Evolutionary conservation across 2,329 filamentous ascomycete genomes (phyloP).

Genomic region (Ceratocystiopsis brevicomis): DNA sequence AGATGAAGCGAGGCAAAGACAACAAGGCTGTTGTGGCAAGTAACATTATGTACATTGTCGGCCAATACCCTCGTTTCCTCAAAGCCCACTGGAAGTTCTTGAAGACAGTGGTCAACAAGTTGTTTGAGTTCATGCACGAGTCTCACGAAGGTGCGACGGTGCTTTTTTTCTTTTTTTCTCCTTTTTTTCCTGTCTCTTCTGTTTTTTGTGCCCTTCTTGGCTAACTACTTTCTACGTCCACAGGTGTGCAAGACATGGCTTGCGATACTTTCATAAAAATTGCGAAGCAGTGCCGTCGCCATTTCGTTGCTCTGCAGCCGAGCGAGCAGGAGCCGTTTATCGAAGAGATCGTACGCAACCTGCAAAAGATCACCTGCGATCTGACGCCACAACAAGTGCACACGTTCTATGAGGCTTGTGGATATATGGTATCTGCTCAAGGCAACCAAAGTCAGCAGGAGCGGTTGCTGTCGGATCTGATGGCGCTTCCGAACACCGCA

Average conservation of each 20-base stretch:
- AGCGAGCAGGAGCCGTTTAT: conserved; percentile 94
- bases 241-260: conserved; percentile 96
- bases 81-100: conserved; percentile 99
- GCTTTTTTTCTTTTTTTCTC: too few species aligned
- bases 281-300: conserved; percentile 88
- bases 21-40: conserved; percentile 98
- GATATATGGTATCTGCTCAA: conserved; percentile 97
- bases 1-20: conserved; percentile 98
- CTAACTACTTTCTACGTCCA: not conserved
- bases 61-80: conserved; percentile 91
- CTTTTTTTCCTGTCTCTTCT: too few species aligned
- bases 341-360: conserved; percentile 90
- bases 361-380: conserved; percentile 90
- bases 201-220: too few species aligned
- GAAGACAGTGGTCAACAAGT: conserved; percentile 98
- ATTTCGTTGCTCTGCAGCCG: conserved; percentile 90
- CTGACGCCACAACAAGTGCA: conserved; percentile 93
- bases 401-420: conserved; percentile 96
- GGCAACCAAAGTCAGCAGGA: conserved; percentile 91
- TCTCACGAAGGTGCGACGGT: conserved; percentile 61
- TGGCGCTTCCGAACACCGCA: conserved; percentile 80
- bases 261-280: conserved; percentile 99
- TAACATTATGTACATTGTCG: conserved; percentile 99
- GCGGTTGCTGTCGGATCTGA: conserved; percentile 73
- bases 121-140: conserved; percentile 99